Evolutionary conservation across 306 rosid species (phyloP), one percentile per base, ranked within the genome.

Genomic region (Prunus mira): DNA sequence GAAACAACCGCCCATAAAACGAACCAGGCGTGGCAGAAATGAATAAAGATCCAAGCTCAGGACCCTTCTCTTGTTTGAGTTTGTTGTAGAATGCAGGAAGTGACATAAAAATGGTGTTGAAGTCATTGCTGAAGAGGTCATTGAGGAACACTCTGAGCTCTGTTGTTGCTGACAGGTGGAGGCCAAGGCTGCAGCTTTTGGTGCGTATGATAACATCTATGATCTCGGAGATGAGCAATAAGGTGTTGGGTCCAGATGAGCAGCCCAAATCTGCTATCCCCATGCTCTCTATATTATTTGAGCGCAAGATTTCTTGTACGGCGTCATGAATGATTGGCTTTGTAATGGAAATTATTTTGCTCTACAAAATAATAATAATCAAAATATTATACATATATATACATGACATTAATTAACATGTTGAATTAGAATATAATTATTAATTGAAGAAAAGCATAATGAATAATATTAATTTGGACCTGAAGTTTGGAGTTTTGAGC

Each of bases 211-310:
- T 28, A 15, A 46, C 61, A 9, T 87, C 76, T 3, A 87, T n/a
- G 34, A 92, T 79, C 73, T 89, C 80, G 0, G 82, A 85, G 27
- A 94, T 72, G 3, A 87, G 82, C 4, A 32, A 13, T 32, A 94
- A 61, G 0, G 87, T 74, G 84, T 94, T 92, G 20, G 97, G 98
- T 9, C 98, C 98, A 2, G 95, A 86, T 19, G 97, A 90, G 50
- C 98, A 92, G 11, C 98, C 98, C 60, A 94, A 83, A 65, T 94
- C 98, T 0, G 90, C 98, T 22, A 94, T 87, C 27, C 84, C 82
- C 78, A 94, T 81, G 82, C 85, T 92, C 73, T 63, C 74, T 1
- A 19, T 45, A 54, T 49, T 22, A 14, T 30, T 75, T 54, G 81
- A 69, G n/a, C 66, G 6, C 57, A 90, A 8, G 2, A 80, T 25